Conservation (phyloP, 495 filamentous ascomycete species). For the Penicillium cosmopolitanum region DNA sequence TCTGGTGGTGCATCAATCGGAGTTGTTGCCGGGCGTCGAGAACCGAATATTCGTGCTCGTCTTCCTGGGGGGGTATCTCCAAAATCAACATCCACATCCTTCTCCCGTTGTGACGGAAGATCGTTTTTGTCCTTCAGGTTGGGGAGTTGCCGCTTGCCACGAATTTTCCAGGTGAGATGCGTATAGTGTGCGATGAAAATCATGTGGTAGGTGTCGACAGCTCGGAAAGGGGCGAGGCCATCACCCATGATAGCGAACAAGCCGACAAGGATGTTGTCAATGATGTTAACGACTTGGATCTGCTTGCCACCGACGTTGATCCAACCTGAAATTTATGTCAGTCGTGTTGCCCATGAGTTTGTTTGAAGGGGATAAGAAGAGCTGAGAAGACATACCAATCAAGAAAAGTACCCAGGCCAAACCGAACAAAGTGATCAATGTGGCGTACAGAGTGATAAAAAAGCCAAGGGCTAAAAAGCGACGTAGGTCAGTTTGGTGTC, state of each 20-base stretch:
- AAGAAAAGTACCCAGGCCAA: slow-evolving; percentile 83
- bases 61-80: slow-evolving; percentile 40
- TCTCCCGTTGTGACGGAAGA: slow-evolving; percentile 56
- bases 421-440: slow-evolving; percentile 78
- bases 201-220: slow-evolving; percentile 83
- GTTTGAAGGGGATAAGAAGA: background rate
- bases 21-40: slow-evolving; percentile 64
- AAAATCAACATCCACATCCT: slow-evolving; percentile 51
- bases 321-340: slow-evolving; percentile 54
- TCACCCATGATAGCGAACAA: slow-evolving; percentile 79
- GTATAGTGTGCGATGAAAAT: slow-evolving; percentile 69
- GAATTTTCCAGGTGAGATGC: slow-evolving; percentile 71
- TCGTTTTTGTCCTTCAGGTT: slow-evolving; percentile 72
- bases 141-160: slow-evolving; percentile 63
- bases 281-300: slow-evolving; percentile 70
- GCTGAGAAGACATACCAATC: slow-evolving; percentile 52
- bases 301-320: slow-evolving; percentile 77
- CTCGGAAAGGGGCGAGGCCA: slow-evolving; percentile 74
- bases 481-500: slow-evolving; percentile 13
- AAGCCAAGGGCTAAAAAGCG: slow-evolving; percentile 62
- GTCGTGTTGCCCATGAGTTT: background rate
- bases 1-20: slow-evolving; percentile 69
- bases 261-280: slow-evolving; percentile 76
- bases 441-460: slow-evolving; percentile 77
- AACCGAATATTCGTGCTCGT: slow-evolving; percentile 59